Percentiles rank a stretch among this genome's conserved stretches.
phyloP scores from a whole-genome alignment of 2,329 filamentous ascomycete species.

The Aspergillus carbonarius region DNA sequence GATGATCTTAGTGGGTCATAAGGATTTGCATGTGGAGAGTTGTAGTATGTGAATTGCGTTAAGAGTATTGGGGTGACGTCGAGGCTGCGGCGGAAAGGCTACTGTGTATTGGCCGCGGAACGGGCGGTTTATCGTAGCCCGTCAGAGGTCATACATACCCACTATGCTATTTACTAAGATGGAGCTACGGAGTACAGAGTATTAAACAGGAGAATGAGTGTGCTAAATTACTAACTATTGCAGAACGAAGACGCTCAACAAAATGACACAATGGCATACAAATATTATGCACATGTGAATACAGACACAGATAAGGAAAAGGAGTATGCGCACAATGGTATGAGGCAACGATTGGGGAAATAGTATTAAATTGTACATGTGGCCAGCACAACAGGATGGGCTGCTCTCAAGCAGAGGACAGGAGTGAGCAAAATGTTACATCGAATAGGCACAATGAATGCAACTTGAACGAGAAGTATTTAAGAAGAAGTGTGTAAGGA shows the following conservation, averaged over 20 bases:
- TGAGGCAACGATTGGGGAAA: slow-evolving; percentile 32
- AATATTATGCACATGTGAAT: slow-evolving; percentile 21
- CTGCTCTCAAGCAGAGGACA: slow-evolving; percentile 17
- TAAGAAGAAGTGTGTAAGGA: slow-evolving; percentile 16
- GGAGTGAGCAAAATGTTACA: slow-evolving; percentile 33
- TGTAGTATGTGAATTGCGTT: no score
- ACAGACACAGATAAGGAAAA: slow-evolving; percentile 23
- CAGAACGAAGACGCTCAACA: slow-evolving; percentile 17
- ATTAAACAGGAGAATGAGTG: no score
- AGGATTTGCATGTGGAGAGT: no score
- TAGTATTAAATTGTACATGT: slow-evolving; percentile 42
- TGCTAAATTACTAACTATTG: slow-evolving; percentile 20
- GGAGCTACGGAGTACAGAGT: no score
- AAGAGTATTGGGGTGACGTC: no score
- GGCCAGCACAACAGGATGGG: slow-evolving; percentile 39
- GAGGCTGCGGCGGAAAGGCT: no score
- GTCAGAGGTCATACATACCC: no score
- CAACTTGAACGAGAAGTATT: slow-evolving; percentile 21
- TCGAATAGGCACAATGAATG: slow-evolving; percentile 28
- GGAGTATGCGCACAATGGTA: slow-evolving; percentile 33
- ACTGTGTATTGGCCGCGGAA: no score
- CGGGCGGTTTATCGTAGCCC: no score
- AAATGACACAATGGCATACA: slow-evolving; percentile 9
- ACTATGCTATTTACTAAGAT: no score
- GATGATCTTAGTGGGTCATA: no score